Percentiles rank a stretch among this genome's conserved stretches.
Conservation (phyloP, 805 yeast genomes). For the Spathaspora arborariae region DNA sequence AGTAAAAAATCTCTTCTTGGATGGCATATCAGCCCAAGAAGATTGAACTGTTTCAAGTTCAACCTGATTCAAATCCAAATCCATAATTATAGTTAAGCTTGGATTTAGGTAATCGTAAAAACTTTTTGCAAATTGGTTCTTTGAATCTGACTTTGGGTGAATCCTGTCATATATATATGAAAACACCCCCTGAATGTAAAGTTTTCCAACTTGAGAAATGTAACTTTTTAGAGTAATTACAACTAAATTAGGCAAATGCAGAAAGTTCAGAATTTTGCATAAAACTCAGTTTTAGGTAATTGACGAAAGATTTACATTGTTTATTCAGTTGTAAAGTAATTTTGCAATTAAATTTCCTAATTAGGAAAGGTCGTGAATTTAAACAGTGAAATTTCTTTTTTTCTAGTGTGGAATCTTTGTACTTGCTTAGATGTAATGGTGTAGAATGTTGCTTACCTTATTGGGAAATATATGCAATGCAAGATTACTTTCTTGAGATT, state of each 20-base stretch:
- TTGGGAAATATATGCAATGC: neutral
- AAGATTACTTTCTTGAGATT: too few species aligned
- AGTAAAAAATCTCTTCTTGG: slow-evolving; percentile 25
- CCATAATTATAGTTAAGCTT: neutral
- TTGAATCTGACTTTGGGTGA: neutral
- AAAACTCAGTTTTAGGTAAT: neutral
- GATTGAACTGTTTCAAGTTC: slow-evolving; percentile 6
- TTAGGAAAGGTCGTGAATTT: neutral
- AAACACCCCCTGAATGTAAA: neutral
- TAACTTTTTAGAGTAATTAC: neutral
- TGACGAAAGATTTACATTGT: neutral
- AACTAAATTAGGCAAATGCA: neutral
- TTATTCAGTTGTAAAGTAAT: neutral
- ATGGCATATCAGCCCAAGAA: slow-evolving; percentile 29
- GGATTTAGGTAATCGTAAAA: too few species aligned
- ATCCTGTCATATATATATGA: neutral
- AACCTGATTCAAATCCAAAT: slow-evolving; percentile 5
- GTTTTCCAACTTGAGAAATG: neutral
- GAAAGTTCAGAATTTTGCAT: neutral
- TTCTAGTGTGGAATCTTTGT: neutral
- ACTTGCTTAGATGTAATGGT: too few species aligned
- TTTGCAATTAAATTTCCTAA: neutral
- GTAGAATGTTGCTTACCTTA: neutral
- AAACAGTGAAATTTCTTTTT: neutral
- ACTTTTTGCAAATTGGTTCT: too few species aligned